Evolutionary conservation across 2,329 filamentous ascomycete genomes (phyloP), one percentile per base, ranked within the genome.

Genomic region (Stachybotrys elegans): DNA sequence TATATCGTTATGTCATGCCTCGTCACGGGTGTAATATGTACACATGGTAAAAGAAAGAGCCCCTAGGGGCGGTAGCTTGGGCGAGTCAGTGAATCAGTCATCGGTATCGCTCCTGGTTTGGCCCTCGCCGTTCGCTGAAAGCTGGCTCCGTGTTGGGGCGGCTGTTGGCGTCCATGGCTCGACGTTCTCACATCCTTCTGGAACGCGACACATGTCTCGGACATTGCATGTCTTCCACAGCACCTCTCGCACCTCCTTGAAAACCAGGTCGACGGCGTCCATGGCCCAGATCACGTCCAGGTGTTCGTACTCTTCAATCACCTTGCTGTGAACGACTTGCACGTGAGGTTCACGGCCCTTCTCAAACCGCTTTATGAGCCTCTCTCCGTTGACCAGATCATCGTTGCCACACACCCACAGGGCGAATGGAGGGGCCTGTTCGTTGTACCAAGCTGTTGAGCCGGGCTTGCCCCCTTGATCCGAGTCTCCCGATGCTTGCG

Each of bases 271-370:
- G 14, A 90, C 80, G 0, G 83, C 81, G 58, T 96, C 90, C 73
- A 96, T 88, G 0, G 91, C 90, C 92, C 92, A 96, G 29, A 97
- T 81, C 2, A 96, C 88, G 66, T 96, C 92, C 5, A 97, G 75
- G 65, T 97, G 92, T 67, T 96, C 92, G 61, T 95, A 95, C 38
- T 85, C 88, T 3, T 88, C 81, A 35, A 96, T 86, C 19, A 94
- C 72, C 59, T 88, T 94, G 50, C 78, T 78, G 65, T 95, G 87
- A 5, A 95, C 87, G 5, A 96, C 69, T 31, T 77, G 72, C 8
- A 94, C 88, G 57, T 88, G 74, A 2, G 92, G 92, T 63, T 97
- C 92, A 21, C 87, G 74, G 0, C 86, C 86, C 34, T 78, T 76
- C 55, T 86, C 77, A 51, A 96, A 86, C 2, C 92, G 76, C 17